Percentiles rank a stretch among this genome's conserved stretches.
Conservation (phyloP, 2,329 filamentous ascomycete species). For the Tolypocladium ophioglossoides region DNA sequence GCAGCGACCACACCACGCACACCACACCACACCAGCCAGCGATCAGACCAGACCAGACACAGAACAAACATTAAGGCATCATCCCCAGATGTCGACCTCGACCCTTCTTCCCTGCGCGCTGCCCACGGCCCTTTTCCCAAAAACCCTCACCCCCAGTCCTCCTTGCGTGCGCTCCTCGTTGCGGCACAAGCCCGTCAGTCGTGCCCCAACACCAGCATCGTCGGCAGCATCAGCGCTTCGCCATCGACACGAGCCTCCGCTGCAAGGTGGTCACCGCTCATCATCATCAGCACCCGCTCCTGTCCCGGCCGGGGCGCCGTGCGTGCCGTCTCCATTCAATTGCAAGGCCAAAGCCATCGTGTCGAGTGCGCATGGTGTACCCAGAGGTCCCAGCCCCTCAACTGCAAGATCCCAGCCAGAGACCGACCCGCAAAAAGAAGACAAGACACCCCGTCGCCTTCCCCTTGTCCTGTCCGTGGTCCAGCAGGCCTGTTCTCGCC, state of each 20-base stretch:
- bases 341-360: background rate
- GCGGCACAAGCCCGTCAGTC: too few relatives aligned
- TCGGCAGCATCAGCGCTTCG: background rate
- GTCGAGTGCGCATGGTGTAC: background rate
- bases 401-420: background rate
- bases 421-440: background rate
- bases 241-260: background rate
- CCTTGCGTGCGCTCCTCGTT: background rate
- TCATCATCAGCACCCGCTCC: background rate
- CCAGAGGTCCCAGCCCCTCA: background rate
- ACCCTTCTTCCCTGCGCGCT: background rate
- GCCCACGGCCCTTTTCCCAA: background rate
- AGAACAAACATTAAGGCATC: background rate
- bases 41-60: background rate
- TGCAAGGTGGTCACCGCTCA: background rate
- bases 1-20: background rate
- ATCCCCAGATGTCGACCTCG: background rate
- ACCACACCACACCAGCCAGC: background rate
- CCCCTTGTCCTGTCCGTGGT: constrained; percentile 6
- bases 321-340: background rate
- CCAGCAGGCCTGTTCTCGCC: background rate
- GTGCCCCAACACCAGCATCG: background rate
- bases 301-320: background rate
- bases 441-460: constrained; percentile 1
- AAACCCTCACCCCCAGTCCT: too few relatives aligned